Conservation (phyloP, 257 asterid species). For the Gardenia jasminoides region DNA sequence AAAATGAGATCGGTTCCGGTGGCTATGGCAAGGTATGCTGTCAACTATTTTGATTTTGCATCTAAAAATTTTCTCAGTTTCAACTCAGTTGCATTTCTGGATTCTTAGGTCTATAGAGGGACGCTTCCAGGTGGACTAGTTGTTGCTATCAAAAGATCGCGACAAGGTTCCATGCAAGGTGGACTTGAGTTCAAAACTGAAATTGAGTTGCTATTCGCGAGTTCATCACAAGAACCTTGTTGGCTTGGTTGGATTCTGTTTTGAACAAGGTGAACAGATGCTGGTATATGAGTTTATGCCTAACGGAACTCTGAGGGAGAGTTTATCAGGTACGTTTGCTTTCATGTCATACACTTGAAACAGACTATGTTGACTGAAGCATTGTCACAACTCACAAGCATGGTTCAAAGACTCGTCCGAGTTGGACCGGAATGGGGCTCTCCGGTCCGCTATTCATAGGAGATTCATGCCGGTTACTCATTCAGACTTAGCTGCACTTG, state of each 20-base stretch:
- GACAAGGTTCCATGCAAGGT: constrained; percentile 91
- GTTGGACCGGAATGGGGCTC: too few species aligned
- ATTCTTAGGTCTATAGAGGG: constrained; percentile 68
- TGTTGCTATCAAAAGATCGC: constrained; percentile 88
- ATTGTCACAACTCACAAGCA: too few species aligned
- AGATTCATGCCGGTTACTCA: too few species aligned
- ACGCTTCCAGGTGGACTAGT: constrained; percentile 46
- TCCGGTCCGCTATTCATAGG: too few species aligned
- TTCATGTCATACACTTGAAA: background rate
- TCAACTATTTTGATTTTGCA: background rate
- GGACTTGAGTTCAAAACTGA: constrained; percentile 82
- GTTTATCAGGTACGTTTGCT: constrained; percentile 54
- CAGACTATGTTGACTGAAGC: background rate
- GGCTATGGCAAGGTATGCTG: constrained; percentile 82
- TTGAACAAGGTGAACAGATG: constrained; percentile 93
- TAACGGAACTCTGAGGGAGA: constrained; percentile 73
- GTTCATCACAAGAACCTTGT: constrained; percentile 89
- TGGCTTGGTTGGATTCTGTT: constrained; percentile 85
- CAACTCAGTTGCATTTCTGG: background rate
- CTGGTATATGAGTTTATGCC: constrained; percentile 77
- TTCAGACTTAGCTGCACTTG: too few species aligned
- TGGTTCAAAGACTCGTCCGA: too few species aligned
- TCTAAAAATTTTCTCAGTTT: constrained; percentile 12
- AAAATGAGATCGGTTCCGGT: constrained; percentile 73
- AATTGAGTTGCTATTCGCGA: constrained; percentile 85